These are phyloP conservation scores for Salvia rosmarinus DNA, from an alignment of 257 asterid genomes.

Conservation along the genomic window DNA sequence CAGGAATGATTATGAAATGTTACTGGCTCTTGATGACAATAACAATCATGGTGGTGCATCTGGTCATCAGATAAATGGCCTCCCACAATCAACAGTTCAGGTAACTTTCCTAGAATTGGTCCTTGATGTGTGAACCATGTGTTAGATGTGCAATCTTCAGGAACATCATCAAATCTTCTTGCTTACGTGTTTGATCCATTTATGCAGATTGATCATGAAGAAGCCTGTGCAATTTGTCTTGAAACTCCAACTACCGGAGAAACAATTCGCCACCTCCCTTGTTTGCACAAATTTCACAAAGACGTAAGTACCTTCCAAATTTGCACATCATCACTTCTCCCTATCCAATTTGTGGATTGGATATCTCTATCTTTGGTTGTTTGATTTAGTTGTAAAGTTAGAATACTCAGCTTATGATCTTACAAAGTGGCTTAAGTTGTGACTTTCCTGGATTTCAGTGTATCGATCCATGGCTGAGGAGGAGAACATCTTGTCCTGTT, in stretches of 20 bases:
- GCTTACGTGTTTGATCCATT: slow-evolving; percentile 20
- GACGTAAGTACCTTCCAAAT: slow-evolving; percentile 51
- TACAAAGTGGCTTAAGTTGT: background rate
- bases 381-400: background rate
- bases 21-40: slow-evolving; percentile 90
- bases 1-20: slow-evolving; percentile 91
- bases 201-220: slow-evolving; percentile 72
- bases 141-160: background rate
- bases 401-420: background rate
- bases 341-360: too few relatives aligned
- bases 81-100: slow-evolving; percentile 88
- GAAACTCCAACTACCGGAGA: slow-evolving; percentile 82
- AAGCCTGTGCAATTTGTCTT: slow-evolving; percentile 85
- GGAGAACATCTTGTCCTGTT: slow-evolving; percentile 79
- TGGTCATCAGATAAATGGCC: slow-evolving; percentile 63
- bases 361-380: background rate
- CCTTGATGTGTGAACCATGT: slow-evolving; percentile 5
- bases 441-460: slow-evolving; percentile 50
- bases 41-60: slow-evolving; percentile 76
- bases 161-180: background rate
- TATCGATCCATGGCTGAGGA: slow-evolving; percentile 93
- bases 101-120: slow-evolving; percentile 42
- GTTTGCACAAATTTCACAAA: slow-evolving; percentile 96
- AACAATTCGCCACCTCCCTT: slow-evolving; percentile 84
- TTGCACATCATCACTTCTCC: background rate